Evolutionary conservation across 2,329 filamentous ascomycete species (phyloP).

Genomic region (Venturia nashicola): DNA sequence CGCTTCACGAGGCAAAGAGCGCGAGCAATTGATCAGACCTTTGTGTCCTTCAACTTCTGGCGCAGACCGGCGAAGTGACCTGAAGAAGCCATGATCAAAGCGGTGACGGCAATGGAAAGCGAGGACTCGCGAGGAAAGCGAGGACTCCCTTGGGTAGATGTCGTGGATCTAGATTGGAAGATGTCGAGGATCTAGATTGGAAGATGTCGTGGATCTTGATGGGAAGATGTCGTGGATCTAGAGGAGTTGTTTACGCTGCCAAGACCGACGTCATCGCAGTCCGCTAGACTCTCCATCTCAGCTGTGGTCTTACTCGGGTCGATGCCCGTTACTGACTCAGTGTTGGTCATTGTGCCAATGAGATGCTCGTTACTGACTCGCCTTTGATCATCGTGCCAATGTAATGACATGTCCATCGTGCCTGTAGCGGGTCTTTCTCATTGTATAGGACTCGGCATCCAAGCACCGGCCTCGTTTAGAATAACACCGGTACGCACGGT

Average conservation of each 20-base stretch:
- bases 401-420: no score
- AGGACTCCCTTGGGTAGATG: no score
- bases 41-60: conserved; percentile 33
- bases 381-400: no score
- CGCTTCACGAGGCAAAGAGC: not conserved
- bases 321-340: not conserved
- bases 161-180: no score
- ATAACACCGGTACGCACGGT: not conserved
- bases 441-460: no score
- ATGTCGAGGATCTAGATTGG: not conserved
- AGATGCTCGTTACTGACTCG: no score
- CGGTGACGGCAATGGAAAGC: not conserved
- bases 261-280: not conserved
- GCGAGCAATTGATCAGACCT: conserved; percentile 11
- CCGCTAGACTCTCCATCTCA: no score
- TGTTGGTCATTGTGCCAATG: no score
- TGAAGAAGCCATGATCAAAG: not conserved
- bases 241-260: not conserved
- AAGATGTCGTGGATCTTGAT: not conserved
- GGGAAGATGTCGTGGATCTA: not conserved
- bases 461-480: not conserved
- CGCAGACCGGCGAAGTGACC: conserved; percentile 25
- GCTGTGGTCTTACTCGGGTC: no score
- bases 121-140: no score
- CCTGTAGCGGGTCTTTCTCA: no score